Base-by-base conservation (phyloP, 2,329 filamentous ascomycete species). In the Sclerotiophoma versabilis region DNA sequence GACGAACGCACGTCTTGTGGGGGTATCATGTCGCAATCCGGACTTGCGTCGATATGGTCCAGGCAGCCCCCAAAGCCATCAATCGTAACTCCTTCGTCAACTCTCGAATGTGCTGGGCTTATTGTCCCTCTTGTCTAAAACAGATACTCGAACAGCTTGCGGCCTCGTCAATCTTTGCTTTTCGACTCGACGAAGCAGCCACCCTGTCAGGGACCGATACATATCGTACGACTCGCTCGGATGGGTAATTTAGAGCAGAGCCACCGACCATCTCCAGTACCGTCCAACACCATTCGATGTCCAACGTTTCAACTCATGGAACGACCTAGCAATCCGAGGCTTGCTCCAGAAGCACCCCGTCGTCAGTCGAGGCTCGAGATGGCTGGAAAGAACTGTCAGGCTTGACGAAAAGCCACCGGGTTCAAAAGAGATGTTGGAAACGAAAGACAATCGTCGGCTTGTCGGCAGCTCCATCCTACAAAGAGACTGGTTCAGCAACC, bases 381-480 rank as follows among this genome's bases (percentile, higher is more conserved):
- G 20, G 12, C 6, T 26, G 42, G 29, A 14, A 37, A 32, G n/a
- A n/a, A n/a, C n/a, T 10, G 8, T n/a, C 14, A 23, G 12, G 26
- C 15, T 8, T 14, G 23, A 33, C 7, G 29, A 30, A 14, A 26
- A 12, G 17, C 38, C 14, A 37, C 25, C 7, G 25, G 10, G 4
- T 15, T 27, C 15, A 9, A 10, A 29, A 23, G 26, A 20, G 26
- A 38, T 6, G 17, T 37, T n/a, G n/a, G 17, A 26, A 15, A 36
- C 26, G 10, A 42, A 11, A 34, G 32, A 27, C 12, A 30, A 43
- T 27, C 32, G 42, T 54, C 51, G 51, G 33, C 43, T 25, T 30
- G 41, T 54, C 51, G 51, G 51, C 51, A 54, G n/a, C 23, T 10
- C 51, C 23, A 49, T 49, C 17, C 51, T 54, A 8, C 34, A 49